A percentile compares a stretch with the other conserved stretches of the same genome.
phyloP scores from a whole-genome alignment of 2,329 filamentous ascomycete genomes.

The Mycosphaerelloides madeirae region DNA sequence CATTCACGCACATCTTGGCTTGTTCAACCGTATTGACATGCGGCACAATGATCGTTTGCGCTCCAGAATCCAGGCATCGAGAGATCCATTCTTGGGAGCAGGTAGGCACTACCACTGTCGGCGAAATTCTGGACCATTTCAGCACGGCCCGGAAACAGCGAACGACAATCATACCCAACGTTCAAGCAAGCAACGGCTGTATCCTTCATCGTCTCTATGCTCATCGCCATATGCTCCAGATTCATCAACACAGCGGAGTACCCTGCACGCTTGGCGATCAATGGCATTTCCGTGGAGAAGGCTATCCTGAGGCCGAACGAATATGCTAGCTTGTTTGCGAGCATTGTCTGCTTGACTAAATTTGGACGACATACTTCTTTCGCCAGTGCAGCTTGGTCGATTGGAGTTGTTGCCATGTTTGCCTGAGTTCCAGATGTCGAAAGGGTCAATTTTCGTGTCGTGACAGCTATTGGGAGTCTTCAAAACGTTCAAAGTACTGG shows the following conservation, averaged over 20 bases:
- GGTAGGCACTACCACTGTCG: conserved; percentile 10
- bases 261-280: conserved; percentile 9
- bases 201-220: conserved; percentile 11
- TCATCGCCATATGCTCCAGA: conserved; percentile 11
- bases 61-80: conserved; percentile 10
- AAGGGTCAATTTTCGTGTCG: no score
- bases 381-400: conserved; percentile 5
- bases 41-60: conserved; percentile 12
- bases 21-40: conserved; percentile 17
- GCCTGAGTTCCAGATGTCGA: no score
- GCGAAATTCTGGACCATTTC: conserved; percentile 6
- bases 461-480: no score
- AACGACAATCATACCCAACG: conserved; percentile 4
- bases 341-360: conserved; percentile 8
- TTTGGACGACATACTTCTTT: conserved; percentile 12
- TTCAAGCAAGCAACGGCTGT: conserved; percentile 10
- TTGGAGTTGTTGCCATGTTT: not conserved
- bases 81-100: conserved; percentile 13
- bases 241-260: conserved; percentile 11
- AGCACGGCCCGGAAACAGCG: not conserved
- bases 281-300: conserved; percentile 9
- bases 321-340: conserved; percentile 9
- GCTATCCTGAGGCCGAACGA: conserved; percentile 11
- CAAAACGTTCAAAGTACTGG: no score
- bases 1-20: conserved; percentile 10